These are phyloP conservation scores for Kregervanrija pseudodelftensis DNA, from an alignment of 805 yeast species.

Conservation along the genomic window DNA sequence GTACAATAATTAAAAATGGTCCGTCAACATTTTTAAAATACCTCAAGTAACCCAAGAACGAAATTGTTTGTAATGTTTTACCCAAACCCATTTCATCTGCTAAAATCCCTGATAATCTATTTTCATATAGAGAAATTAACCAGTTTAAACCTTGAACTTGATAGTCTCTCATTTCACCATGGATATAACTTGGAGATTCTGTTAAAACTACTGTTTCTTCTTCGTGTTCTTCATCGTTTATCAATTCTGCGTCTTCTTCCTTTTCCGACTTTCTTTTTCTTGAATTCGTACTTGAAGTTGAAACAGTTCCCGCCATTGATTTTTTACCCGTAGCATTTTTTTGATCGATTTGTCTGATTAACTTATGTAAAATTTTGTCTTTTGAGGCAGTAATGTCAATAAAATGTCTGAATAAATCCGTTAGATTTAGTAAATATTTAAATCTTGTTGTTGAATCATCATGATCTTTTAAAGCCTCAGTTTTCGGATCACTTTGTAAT, in stretches of 20 bases:
- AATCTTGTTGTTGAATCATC: slow-evolving; percentile 75
- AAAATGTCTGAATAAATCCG: slow-evolving; percentile 83
- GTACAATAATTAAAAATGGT: slow-evolving; percentile 87
- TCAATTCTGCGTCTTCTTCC: slow-evolving; percentile 90
- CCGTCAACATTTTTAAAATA: slow-evolving; percentile 76
- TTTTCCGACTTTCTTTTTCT: slow-evolving; percentile 86
- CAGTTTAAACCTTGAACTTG: slow-evolving; percentile 95
- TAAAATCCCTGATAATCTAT: slow-evolving; percentile 81
- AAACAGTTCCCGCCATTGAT: slow-evolving; percentile 12
- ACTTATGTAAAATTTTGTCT: slow-evolving; percentile 61
- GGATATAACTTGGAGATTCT: slow-evolving; percentile 73
- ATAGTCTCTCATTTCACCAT: slow-evolving; percentile 80
- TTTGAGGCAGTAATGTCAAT: slow-evolving; percentile 74
- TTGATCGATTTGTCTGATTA: slow-evolving; percentile 50
- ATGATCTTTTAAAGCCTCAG: slow-evolving; percentile 45
- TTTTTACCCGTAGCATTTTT: slow-evolving; percentile 34
- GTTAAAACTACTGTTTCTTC: slow-evolving; percentile 69
- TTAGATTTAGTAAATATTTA: slow-evolving; percentile 70
- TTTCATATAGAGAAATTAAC: slow-evolving; percentile 84
- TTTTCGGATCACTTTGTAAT: slow-evolving; percentile 46
- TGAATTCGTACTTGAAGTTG: slow-evolving; percentile 3
- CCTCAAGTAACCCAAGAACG: slow-evolving; percentile 83
- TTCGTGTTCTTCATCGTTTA: slow-evolving; percentile 73
- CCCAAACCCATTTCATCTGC: slow-evolving; percentile 99
- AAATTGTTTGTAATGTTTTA: slow-evolving; percentile 88